Base-by-base conservation (phyloP, 495 filamentous ascomycete species). In the Neurospora sp. region DNA sequence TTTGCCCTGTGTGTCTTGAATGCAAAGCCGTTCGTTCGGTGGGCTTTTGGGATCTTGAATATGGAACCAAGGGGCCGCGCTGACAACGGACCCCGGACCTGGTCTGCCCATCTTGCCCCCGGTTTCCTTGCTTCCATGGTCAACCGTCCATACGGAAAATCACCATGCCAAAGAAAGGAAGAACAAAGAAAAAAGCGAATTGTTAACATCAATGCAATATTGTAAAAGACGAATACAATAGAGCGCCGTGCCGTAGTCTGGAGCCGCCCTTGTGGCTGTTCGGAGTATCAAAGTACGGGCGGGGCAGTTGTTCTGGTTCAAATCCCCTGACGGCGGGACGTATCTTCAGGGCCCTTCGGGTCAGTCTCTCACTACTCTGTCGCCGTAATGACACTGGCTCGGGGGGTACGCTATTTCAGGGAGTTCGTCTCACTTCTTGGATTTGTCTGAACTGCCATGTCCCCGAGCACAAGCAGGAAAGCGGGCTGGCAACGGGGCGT, bases 1-100 rank as follows among this genome's bases (percentile, higher is more conserved):
- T 11, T 22, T 35, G 61, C 61, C 40, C 72, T 71, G 61, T 70
- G 59, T 70, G 31, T 35, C 69, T 69, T 74, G 70, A 38, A 71
- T 42, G 70, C 73, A 72, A 65, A 68, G 22, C 69, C 68, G 71
- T 44, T 69, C 68, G 71, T 44, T 69, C 70, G 65, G 20, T 70
- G 69, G 44, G 40, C 46, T 48, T 61, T 61, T 31, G 53, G 71
- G 44, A 69, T 71, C 72, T 70, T 73, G 44, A 59, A 70, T 41
- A 65, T 71, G 70, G 68, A 61, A 48, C 3, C 39, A 39, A 40
- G 68, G 35, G 39, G 69, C 27, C 22, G 39, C 73, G 69, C 70
- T 71, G 69, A 39, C 73, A 18, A 70, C 69, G 46, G 65, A 75
- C 73, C 76, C 76, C 71, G 70, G 73, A 71, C 76, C 76, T 72